Evolutionary conservation across 148 eudicot species (phyloP), one percentile per base, ranked within the genome.

Genomic region (Camellia granthamiana): DNA sequence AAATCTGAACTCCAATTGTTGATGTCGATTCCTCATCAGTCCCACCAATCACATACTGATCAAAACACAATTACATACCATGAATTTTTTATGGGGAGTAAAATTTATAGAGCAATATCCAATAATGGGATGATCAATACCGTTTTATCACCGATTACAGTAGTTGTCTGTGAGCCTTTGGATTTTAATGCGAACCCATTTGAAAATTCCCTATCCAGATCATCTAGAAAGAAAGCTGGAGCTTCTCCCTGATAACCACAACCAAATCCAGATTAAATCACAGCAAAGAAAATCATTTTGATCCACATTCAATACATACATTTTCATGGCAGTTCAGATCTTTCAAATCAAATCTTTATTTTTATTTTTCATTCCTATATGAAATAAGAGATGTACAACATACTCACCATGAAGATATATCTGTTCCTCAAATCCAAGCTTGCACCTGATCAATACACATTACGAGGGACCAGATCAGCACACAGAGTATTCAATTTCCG

Each of bases 41-140:
- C 12, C 90, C 90, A 86, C 88, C 99, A 82, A 95, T 91, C 69
- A 84, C 87, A 91, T 86, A 95, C 99, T 95, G 82, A 74, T 56
- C 58, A 73, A 68, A 75, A 13, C 56, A 68, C n/a, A 85, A 56
- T 67, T 16, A 43, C 54, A 52, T 19, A 63, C 61, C n/a, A 14
- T 21, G n/a, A 77, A 59, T 16, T 69, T 66, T 56, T 16, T 10
- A 54, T 30, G 55, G 64, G 55, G 18, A 23, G 69, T 72, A 76
- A 9, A 14, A 69, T 14, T 54, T 44, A 4, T 4, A 80, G 47
- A 16, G 55, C 8, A 59, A 66, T 4, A 47, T 16, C 12, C 54
- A 75, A 70, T 52, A 5, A 60, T 13, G 11, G 51, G 7, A 72
- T 71, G 66, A 60, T 38, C 85, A 76, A 30, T 87, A 87, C 97